These are phyloP conservation scores for Avena eriantha DNA, from an alignment of 176 grass and related monocot genomes.

Conservation along the genomic window DNA sequence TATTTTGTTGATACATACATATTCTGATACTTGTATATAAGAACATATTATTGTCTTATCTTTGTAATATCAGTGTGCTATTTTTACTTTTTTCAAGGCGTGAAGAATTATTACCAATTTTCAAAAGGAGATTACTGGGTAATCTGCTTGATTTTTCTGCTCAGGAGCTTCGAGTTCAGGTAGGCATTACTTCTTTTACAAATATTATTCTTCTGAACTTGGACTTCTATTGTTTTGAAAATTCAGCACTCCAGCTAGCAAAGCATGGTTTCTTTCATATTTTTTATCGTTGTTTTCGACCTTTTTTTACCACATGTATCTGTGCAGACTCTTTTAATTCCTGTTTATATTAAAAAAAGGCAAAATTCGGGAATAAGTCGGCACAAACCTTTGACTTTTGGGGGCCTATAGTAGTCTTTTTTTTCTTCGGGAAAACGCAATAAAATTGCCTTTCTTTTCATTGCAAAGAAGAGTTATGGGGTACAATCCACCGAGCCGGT, in stretches of 20 bases:
- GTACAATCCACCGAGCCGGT: too few relatives aligned
- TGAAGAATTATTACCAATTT: slow-evolving; percentile 71
- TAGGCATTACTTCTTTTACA: slow-evolving; percentile 34
- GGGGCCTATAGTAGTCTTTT: not conserved
- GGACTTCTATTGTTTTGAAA: slow-evolving; percentile 18
- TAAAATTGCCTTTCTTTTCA: too few relatives aligned
- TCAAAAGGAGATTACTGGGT: slow-evolving; percentile 78
- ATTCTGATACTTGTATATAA: slow-evolving; percentile 19
- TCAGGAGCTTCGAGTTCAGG: slow-evolving; percentile 82
- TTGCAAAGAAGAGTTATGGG: too few relatives aligned
- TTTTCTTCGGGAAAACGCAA: too few relatives aligned
- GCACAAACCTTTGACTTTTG: slow-evolving; percentile 5
- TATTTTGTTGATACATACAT: slow-evolving; percentile 13
- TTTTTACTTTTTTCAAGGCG: slow-evolving; percentile 63
- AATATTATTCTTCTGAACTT: not conserved
- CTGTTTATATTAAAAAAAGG: slow-evolving; percentile 19
- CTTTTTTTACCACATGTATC: slow-evolving; percentile 29
- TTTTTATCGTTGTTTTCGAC: slow-evolving; percentile 19
- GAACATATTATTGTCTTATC: slow-evolving; percentile 27
- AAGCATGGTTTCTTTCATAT: slow-evolving; percentile 12
- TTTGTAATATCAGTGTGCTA: slow-evolving; percentile 31
- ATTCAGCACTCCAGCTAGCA: not conserved
- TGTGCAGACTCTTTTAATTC: slow-evolving; percentile 6
- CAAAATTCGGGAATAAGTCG: slow-evolving; percentile 16
- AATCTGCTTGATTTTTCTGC: slow-evolving; percentile 82